Percentiles rank a stretch among this genome's conserved stretches.
Conservation (phyloP, 1,139 yeast genomes). For the Zhuliangozyma blackwelliae region DNA sequence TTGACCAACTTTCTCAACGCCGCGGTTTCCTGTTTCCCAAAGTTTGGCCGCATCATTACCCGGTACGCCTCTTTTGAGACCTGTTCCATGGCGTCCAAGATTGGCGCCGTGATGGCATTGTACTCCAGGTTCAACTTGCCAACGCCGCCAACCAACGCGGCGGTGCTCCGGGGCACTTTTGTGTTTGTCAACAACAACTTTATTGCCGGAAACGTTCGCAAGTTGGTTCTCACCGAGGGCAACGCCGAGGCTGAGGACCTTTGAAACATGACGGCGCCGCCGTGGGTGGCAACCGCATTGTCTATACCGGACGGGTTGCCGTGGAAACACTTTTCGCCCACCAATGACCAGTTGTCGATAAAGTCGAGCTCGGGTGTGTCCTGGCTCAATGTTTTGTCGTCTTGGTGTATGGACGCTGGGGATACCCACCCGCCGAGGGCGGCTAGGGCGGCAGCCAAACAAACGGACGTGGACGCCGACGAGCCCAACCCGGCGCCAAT, state of each 20-base stretch:
- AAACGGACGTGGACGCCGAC: conserved; percentile 86
- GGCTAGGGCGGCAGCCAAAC: conserved; percentile 73
- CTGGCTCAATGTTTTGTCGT: conserved; percentile 27
- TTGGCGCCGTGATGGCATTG: conserved; percentile 52
- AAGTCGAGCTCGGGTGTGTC: conserved; percentile 49
- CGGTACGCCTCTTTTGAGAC: conserved; percentile 66
- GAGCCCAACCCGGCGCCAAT: conserved; percentile 98
- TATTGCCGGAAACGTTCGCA: conserved; percentile 73
- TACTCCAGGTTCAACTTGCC: conserved; percentile 49
- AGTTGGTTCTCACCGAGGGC: conserved; percentile 60
- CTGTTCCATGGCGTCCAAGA: conserved; percentile 69
- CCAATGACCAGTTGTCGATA: conserved; percentile 81
- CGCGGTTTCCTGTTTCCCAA: conserved; percentile 41
- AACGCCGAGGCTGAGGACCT: conserved; percentile 47
- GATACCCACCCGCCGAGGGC: conserved; percentile 54
- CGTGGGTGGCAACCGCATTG: conserved; percentile 92
- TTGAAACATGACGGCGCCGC: conserved; percentile 92
- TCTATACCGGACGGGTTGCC: conserved; percentile 98
- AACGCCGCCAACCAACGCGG: conserved; percentile 76
- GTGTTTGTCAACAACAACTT: conserved; percentile 79
- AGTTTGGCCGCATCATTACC: conserved; percentile 49
- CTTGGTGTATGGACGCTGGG: conserved; percentile 22
- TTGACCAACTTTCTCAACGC: conserved; percentile 63
- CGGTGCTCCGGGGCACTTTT: conserved; percentile 80
- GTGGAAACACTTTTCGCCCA: conserved; percentile 94